A percentile compares a stretch with the other conserved stretches of the same genome.
These are phyloP conservation scores for Dunaliella sp. DNA, from an alignment of 139 green algal genomes.

Conservation along the genomic window DNA sequence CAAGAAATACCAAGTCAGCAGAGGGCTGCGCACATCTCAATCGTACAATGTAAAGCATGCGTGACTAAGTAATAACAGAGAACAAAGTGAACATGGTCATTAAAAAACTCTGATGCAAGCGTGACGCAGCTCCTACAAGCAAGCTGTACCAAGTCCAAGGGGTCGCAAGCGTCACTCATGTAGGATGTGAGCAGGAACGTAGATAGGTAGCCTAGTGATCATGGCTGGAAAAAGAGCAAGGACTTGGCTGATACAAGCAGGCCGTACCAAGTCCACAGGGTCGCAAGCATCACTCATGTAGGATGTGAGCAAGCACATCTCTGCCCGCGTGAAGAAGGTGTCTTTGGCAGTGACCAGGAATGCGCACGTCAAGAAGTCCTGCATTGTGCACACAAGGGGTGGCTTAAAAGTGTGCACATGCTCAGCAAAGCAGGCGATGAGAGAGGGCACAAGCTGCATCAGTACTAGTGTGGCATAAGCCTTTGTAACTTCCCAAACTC, in stretches of 20 bases:
- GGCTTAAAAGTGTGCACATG: background rate
- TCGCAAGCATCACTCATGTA: slow-evolving; percentile 76
- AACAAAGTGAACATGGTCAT: no score
- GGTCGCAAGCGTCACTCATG: slow-evolving; percentile 72
- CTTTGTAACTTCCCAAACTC: no score
- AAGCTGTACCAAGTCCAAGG: slow-evolving; percentile 59
- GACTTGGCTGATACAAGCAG: slow-evolving; percentile 1
- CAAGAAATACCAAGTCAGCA: no score
- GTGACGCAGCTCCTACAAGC: background rate
- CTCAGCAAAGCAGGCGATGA: background rate
- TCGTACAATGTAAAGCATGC: no score
- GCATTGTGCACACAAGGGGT: slow-evolving; percentile 20
- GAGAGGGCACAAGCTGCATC: background rate
- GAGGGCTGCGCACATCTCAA: no score
- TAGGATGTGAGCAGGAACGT: slow-evolving; percentile 67
- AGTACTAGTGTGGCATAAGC: background rate
- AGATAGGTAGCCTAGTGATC: no score
- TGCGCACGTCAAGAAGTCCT: slow-evolving; percentile 95
- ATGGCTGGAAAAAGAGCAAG: no score
- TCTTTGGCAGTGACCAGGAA: slow-evolving; percentile 86
- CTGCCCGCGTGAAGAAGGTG: slow-evolving; percentile 46
- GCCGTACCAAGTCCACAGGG: slow-evolving; percentile 59
- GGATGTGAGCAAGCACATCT: slow-evolving; percentile 70
- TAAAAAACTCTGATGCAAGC: no score
- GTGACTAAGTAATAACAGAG: no score